phyloP scores from a whole-genome alignment of 2,329 filamentous ascomycete species.

The Rhynchosporium graminicola region DNA sequence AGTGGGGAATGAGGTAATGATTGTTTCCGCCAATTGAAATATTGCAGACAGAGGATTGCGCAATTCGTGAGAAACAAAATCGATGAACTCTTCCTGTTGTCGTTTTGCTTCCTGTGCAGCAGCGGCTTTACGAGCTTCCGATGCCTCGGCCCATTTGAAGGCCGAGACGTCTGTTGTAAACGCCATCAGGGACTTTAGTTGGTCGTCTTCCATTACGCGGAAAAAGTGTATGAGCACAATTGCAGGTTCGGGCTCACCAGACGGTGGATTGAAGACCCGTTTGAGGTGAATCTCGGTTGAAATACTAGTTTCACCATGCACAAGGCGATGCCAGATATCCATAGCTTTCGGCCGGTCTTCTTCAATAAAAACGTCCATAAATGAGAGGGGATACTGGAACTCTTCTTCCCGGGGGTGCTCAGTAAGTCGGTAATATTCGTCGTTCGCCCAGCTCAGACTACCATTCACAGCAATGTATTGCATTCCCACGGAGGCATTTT shows the following conservation, averaged over 20 bases:
- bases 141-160: constrained; percentile 36
- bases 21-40: constrained; percentile 74
- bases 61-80: constrained; percentile 73
- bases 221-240: constrained; percentile 30
- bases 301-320: constrained; percentile 30
- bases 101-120: constrained; percentile 61
- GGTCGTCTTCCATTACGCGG: constrained; percentile 31
- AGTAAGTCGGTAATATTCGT: constrained; percentile 35
- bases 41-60: constrained; percentile 74
- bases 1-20: constrained; percentile 54
- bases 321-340: constrained; percentile 29
- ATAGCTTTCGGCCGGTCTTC: constrained; percentile 30
- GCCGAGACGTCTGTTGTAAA: constrained; percentile 37
- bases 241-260: constrained; percentile 34
- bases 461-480: constrained; percentile 34
- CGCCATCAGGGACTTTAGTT: constrained; percentile 34
- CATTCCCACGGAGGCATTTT: constrained; percentile 38
- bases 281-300: constrained; percentile 33
- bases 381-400: constrained; percentile 26
- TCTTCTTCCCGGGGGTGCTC: constrained; percentile 25
- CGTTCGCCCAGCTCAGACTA: constrained; percentile 34
- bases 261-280: constrained; percentile 34
- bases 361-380: constrained; percentile 31
- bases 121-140: constrained; percentile 46
- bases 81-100: constrained; percentile 80